A percentile compares a stretch with the other conserved stretches of the same genome.
Conservation (phyloP, 495 filamentous ascomycete genomes). For the Hyaloscypha finlandica region DNA sequence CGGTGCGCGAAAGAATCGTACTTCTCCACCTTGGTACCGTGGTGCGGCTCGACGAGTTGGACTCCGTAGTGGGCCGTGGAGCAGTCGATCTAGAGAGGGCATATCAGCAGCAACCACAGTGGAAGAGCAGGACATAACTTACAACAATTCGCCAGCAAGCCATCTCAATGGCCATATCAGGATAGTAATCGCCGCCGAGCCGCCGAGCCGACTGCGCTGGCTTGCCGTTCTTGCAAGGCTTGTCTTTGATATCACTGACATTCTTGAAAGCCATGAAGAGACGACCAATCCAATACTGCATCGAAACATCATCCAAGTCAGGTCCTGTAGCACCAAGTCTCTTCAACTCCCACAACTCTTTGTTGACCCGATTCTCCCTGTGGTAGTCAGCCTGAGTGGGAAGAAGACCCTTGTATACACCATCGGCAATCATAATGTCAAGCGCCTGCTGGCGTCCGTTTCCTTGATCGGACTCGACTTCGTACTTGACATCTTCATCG, state of each 20-base stretch:
- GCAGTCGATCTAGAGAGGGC: slow-evolving; percentile 1
- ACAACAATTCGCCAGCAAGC: slow-evolving; percentile 28
- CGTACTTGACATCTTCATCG: too few relatives aligned
- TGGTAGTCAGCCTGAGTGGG: background rate
- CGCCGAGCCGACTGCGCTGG: slow-evolving; percentile 13
- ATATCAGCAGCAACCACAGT: background rate
- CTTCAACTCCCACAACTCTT: background rate
- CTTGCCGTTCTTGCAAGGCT: slow-evolving; percentile 18
- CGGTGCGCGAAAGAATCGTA: background rate
- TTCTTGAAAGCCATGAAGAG: slow-evolving; percentile 25
- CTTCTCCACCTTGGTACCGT: slow-evolving; percentile 7
- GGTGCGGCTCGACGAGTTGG: slow-evolving; percentile 9
- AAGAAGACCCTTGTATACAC: background rate
- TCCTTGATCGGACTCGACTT: too few relatives aligned
- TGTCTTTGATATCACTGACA: slow-evolving; percentile 21
- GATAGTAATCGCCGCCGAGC: slow-evolving; percentile 6
- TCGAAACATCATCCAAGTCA: slow-evolving; percentile 1
- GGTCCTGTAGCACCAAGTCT: background rate
- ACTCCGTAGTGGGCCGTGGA: background rate
- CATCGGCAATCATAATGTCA: too few relatives aligned
- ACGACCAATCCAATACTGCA: slow-evolving; percentile 8
- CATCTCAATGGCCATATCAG: slow-evolving; percentile 19
- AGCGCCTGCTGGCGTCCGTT: too few relatives aligned
- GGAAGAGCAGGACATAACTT: slow-evolving; percentile 5
- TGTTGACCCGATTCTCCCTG: background rate